These are phyloP conservation scores for Penicillium diatomitis DNA, from an alignment of 495 filamentous ascomycete species.

Conservation along the genomic window DNA sequence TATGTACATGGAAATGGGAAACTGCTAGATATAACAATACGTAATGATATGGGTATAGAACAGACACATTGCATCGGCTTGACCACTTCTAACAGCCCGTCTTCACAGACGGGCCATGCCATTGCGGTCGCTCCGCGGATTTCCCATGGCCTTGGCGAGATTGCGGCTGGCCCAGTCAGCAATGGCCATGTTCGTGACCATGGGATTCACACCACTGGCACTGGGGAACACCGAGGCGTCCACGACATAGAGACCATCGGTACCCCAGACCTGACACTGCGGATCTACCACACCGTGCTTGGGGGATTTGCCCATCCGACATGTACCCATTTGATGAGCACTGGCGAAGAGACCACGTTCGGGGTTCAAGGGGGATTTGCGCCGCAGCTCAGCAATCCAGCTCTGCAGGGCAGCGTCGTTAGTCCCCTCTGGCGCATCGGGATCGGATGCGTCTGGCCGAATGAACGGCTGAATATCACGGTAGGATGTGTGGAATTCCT, in stretches of 20 bases:
- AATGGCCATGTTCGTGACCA: constrained; percentile 88
- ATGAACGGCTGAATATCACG: constrained; percentile 58
- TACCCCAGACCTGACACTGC: constrained; percentile 68
- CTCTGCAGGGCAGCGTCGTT: constrained; percentile 56
- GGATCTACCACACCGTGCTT: constrained; percentile 66
- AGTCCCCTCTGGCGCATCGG: constrained; percentile 40
- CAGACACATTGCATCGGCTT: too few relatives aligned
- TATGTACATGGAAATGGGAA: too few relatives aligned
- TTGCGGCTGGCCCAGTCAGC: constrained; percentile 40
- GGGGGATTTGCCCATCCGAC: constrained; percentile 59
- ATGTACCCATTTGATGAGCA: constrained; percentile 91
- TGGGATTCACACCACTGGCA: constrained; percentile 87
- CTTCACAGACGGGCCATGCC: constrained; percentile 15
- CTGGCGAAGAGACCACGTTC: constrained; percentile 43
- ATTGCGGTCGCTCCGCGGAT: constrained; percentile 3
- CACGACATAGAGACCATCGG: constrained; percentile 62
- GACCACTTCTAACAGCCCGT: background rate
- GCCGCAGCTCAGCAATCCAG: constrained; percentile 57
- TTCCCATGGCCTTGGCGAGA: constrained; percentile 21
- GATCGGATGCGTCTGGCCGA: constrained; percentile 32
- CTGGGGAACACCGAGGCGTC: constrained; percentile 88
- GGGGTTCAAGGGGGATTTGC: constrained; percentile 39
- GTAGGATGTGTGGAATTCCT: constrained; percentile 59
- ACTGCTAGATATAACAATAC: background rate
- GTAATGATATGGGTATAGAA: background rate